Base-by-base conservation (phyloP, 345 rosid genomes). In the Populus davidiana region DNA sequence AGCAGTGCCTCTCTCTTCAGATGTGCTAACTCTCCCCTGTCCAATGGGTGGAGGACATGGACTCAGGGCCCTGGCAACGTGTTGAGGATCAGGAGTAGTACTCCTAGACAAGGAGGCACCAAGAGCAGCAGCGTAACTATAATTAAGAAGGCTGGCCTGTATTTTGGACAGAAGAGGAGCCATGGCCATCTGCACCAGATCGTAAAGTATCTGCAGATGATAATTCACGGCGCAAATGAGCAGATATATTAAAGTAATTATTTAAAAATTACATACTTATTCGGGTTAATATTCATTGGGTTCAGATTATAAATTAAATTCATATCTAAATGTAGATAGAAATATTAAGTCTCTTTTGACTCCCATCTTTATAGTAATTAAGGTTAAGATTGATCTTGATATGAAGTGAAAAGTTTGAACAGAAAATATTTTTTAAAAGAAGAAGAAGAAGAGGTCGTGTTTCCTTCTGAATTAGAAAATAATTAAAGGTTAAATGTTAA, bases 41-140 rank as follows among this genome's bases (percentile, higher is more conserved):
- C 98, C 98, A 78, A 93, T 93, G 35, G 98, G 97, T 13, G 93
- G 86, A 13, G 85, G 89, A 78, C 97, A 88, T 65, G 97, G 98
- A 82, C 98, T 95, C 63, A 97, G 99, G 65, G 89, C 92, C 86
- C 96, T 88, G 54, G 85, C 94, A 64, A 87, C 77, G 74, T 83
- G 87, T 80, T 91, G 97, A 3, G 93, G 91, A 85, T 95, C 99
- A 75, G 98, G 99, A 52, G 99, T 95, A 27, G 87, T 89, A 70
- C 89, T 89, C 77, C 98, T 85, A 44, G 98, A 94, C 84, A 95
- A 73, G 47, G 98, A 87, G 76, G 92, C 63, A 39, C 98, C 98
- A 0, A 94, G 83, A 38, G 83, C 98, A 83, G 95, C 88, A 77
- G 97, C 98, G 79, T 93, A 93, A 66, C 91, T 78, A 67, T 86